Evolutionary conservation across 495 filamentous ascomycete genomes (phyloP), one percentile per base, ranked within the genome.

Genomic region (Penicillium goetzii): DNA sequence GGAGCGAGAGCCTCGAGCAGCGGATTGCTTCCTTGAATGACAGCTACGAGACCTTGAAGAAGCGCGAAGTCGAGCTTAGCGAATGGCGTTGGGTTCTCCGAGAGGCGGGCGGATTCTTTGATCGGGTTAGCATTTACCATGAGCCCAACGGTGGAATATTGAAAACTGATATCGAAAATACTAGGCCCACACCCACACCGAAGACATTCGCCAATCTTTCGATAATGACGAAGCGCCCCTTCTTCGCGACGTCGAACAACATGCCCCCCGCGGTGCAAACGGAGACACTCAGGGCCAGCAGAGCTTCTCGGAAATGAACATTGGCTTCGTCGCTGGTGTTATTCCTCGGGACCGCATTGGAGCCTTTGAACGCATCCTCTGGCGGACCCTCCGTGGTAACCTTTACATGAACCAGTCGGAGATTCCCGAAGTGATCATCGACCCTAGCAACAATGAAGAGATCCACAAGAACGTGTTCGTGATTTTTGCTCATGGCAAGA

Each of bases 401-500:
- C 85, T 99, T 21, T 99, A 97, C 81, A 99, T 99, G 95, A 99
- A 98, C 79, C 95, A 99, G 81, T 92, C 93, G 36, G 95, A 98
- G 80, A 98, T 99, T 58, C 88, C 92, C 32, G 92, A 98, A 68
- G 87, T 92, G n/a, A 90, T 99, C 60, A 83, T 96, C 74, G 92
- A 99, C 76, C 95, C 95, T 25, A 80, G 85, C 66, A 96, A 86
- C 79, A 96, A 97, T 76, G 95, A 98, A 76, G 82, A 89, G 51
- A 83, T 96, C 63, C 87, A 88, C 77, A 99, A 99, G 88, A 99
- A 97, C 70, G 95, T 98, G 60, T 99, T 98, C 69, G 93, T 99
- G 62, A 98, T 99, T 72, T 99, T 99, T 72, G 94, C 96, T 28
- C 96, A 99, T 67, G 95, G 95, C 68, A 97, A 96, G 75, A 94